Conservation (phyloP, 345 rosid species). For the Sapria himalayana region DNA sequence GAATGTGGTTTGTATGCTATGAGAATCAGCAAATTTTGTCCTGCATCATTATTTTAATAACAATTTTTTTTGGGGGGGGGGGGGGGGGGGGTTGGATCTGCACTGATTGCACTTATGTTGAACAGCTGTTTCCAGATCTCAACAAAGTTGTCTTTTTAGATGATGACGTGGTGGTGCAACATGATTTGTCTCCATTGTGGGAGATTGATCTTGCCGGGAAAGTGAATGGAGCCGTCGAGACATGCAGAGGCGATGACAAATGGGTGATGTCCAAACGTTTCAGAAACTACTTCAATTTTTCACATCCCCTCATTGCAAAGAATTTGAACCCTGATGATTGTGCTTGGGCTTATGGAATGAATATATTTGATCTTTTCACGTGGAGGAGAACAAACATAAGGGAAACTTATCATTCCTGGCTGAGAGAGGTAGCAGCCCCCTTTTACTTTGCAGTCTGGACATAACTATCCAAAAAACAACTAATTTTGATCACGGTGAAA, state of each 20-base stretch:
- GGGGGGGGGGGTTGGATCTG: too few relatives aligned
- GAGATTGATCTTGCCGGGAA: conserved; percentile 73
- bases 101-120: conserved; percentile 8
- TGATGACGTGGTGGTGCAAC: conserved; percentile 88
- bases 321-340: conserved; percentile 82
- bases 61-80: too few relatives aligned
- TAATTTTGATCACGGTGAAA: too few relatives aligned
- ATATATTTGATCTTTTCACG: conserved; percentile 66
- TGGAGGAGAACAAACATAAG: conserved; percentile 83
- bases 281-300: conserved; percentile 93
- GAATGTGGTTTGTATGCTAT: too few relatives aligned
- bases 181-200: conserved; percentile 84
- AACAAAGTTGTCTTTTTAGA: conserved; percentile 92
- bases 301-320: conserved; percentile 79
- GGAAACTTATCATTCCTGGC: conserved; percentile 90
- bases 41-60: too few relatives aligned
- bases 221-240: conserved; percentile 98
- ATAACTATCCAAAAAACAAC: too few relatives aligned
- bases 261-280: conserved; percentile 98
- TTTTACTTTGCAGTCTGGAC: too few relatives aligned
- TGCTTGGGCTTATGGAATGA: conserved; percentile 99
- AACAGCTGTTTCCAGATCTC: conserved; percentile 89
- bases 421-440: conserved; percentile 59
- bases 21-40: too few relatives aligned
- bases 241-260: conserved; percentile 87